Evolutionary conservation across 2,329 filamentous ascomycete genomes (phyloP), one percentile per base, ranked within the genome.

Genomic region (Botrytis porri): DNA sequence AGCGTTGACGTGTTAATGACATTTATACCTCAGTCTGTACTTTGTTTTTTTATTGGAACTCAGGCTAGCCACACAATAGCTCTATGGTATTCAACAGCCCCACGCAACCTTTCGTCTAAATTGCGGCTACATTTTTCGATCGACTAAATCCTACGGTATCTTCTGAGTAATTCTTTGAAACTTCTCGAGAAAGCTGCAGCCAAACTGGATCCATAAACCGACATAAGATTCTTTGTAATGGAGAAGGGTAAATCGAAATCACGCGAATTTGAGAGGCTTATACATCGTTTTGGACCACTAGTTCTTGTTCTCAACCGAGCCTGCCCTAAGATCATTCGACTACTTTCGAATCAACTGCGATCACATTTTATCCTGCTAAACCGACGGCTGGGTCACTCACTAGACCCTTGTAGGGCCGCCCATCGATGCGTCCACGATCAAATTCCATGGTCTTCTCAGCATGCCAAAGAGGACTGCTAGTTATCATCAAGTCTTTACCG

Each of bases 381-480:
- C 22, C 59, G 1, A 18, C 25, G 2, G 16, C 18, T 5, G 0
- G 4, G 20, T 43, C 16, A 43, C 25, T 63, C 39, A 12, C n/a
- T 18, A 16, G 32, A 63, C n/a, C 25, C 14, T 43, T n/a, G 7
- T 18, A 18, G 25, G 43, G 25, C 12, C 18, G 10, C 16, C 39
- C 8, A 43, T 43, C 39, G 25, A 63, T 20, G 20, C 16, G 12
- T 20, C n/a, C 32, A 74, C 73, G 60, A 43, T 74, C 22, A 54
- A 65, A 69, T 73, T 57, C 5, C 72, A 73, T 12, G 4, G 59
- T 16, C 72, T 75, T 45, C 29, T 45, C 25, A 62, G 54, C 25
- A 8, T 75, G 39, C 74, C 75, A 12, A 6, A 73, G 12, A 74
- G 77, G 12, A 59, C 74, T 76, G 2, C 25, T 71, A 63, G 64